A percentile compares a stretch with the other conserved stretches of the same genome.
These are phyloP conservation scores for Salix brachista DNA, from an alignment of 345 rosid species.

Conservation along the genomic window DNA sequence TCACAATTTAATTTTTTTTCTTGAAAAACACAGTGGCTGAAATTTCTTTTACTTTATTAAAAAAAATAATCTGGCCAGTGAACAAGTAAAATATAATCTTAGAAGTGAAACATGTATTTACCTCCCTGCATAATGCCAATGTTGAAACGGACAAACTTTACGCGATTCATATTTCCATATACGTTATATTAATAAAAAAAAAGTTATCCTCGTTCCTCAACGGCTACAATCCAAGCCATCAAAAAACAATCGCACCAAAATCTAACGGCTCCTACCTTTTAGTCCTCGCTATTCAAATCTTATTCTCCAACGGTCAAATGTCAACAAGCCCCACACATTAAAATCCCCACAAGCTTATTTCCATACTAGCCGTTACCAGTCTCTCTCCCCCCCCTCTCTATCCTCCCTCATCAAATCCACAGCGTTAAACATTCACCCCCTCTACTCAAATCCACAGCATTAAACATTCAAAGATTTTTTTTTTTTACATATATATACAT, in stretches of 20 bases:
- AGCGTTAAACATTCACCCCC: background rate
- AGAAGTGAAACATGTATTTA: background rate
- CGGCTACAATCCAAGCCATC: conserved; percentile 7
- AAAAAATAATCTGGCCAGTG: too few species aligned
- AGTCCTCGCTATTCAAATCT: background rate
- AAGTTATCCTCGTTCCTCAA: background rate
- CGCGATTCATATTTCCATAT: background rate
- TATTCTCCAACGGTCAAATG: conserved; percentile 10
- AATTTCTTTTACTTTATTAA: background rate
- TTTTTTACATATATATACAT: background rate
- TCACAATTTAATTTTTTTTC: background rate
- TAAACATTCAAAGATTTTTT: background rate
- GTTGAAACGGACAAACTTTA: background rate
- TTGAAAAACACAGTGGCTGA: background rate
- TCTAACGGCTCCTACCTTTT: conserved; percentile 14
- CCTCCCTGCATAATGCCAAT: background rate
- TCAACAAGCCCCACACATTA: background rate
- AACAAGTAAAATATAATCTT: too few species aligned
- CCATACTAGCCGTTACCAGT: conserved; percentile 20
- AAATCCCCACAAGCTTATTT: background rate
- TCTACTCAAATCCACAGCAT: background rate
- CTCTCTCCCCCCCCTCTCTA: background rate
- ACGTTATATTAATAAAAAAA: background rate
- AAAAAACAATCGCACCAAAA: background rate
- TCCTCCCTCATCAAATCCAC: background rate